A percentile compares a stretch with the other conserved stretches of the same genome.
Evolutionary conservation across 1,284 basidiomycete genomes (phyloP).

Genomic region (Lentinula novae-zelandiae): DNA sequence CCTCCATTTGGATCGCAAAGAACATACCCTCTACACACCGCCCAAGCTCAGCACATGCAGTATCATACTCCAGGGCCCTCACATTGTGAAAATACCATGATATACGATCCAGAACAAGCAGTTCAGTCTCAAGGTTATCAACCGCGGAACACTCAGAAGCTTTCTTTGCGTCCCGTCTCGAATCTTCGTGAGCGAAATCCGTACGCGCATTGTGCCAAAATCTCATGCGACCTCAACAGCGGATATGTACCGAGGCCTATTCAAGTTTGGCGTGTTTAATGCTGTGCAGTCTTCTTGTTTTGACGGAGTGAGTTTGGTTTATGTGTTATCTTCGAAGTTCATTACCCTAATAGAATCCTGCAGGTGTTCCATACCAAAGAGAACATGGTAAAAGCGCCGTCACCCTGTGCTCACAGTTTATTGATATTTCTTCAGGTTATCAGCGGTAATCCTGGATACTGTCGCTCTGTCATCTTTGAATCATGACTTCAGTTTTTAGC

Average conservation of each 20-base stretch:
- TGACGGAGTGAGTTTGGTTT: slow-evolving; percentile 50
- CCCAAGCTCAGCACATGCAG: neutral
- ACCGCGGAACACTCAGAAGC: slow-evolving; percentile 29
- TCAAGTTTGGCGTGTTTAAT: slow-evolving; percentile 89
- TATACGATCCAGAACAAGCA: neutral
- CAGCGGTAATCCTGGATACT: slow-evolving; percentile 46
- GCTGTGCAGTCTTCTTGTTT: slow-evolving; percentile 84
- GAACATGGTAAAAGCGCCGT: slow-evolving; percentile 60
- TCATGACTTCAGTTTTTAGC: slow-evolving; percentile 38
- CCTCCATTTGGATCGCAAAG: neutral
- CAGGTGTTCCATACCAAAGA: slow-evolving; percentile 68
- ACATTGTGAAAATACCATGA: neutral
- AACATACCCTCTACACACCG: neutral
- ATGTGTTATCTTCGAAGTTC: neutral
- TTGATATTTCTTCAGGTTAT: slow-evolving; percentile 51
- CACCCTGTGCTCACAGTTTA: slow-evolving; percentile 2
- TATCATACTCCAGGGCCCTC: neutral
- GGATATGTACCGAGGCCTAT: slow-evolving; percentile 75
- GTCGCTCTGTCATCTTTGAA: neutral
- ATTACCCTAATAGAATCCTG: neutral
- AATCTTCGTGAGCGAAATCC: slow-evolving; percentile 54
- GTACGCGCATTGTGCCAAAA: neutral
- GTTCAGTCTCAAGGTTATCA: slow-evolving; percentile 6
- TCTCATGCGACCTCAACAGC: slow-evolving; percentile 43
- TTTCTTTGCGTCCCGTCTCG: slow-evolving; percentile 65